Base-by-base conservation (phyloP, 805 yeast genomes). In the Yamadazyma philogaea region DNA sequence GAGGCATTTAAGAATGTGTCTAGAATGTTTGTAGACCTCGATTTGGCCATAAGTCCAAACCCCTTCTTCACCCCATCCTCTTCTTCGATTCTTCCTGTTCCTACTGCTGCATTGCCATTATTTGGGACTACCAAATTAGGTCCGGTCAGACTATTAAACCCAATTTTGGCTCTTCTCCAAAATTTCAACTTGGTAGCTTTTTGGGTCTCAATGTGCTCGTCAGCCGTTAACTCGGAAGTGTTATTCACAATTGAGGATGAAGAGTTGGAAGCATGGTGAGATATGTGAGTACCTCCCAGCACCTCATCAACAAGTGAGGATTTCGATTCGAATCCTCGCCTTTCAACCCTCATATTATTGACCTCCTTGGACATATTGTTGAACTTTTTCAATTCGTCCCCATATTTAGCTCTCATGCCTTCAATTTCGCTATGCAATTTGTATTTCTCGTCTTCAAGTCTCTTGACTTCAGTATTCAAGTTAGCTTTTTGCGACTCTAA, bases 21-120 rank as follows among this genome's bases (percentile, higher is more conserved):
- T 37, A 76, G 51, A 20, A 76, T 63, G 42, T 74, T 74, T 1
- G 78, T 63, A 1, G 81, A 75, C 39, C 75, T 60, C 2, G 79
- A 68, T 50, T 73, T 75, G 30, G 72, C 39, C 44, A 44, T 47
- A n/a, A 38, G 34, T 7, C 42, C 44, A 15, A 44, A 40, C 3
- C 40, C 42, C 21, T 31, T 24, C 35, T 43, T 36, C 5, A 17
- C 20, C 10, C 21, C 22, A 3, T 37, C 41, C 8, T 49, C 52
- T 5, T 46, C 50, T n/a, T 39, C 47, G 15, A 27, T 35, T 33
- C 33, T 32, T 19, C 30, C 35, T 7, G 46, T 45, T 6, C 42
- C 35, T n/a, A n/a, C n/a, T 10, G 21, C 18, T 19, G 22, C 17
- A 36, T 27, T 39, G 26, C 35, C 37, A 16, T 43, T 33, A 14